A percentile compares a stretch with the other conserved stretches of the same genome.
Conservation (phyloP, 441 rosid species). For the Pelargonium cotyledonis region DNA sequence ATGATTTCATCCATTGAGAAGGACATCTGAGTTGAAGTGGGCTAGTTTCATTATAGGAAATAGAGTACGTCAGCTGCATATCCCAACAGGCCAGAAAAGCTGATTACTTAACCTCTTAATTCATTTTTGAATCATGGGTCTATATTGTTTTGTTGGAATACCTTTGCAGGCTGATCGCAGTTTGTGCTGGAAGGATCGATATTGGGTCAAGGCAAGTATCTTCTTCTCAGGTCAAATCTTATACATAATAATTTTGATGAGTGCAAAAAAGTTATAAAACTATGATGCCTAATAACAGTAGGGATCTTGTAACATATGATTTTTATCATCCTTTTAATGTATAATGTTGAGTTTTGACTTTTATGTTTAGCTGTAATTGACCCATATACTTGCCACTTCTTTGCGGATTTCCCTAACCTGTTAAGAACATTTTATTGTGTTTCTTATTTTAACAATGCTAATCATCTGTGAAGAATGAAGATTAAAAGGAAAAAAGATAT, state of each 20-base stretch:
- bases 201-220: slow-evolving; percentile 89
- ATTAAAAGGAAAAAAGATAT: background rate
- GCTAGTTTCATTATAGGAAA: background rate
- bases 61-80: background rate
- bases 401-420: too few species aligned
- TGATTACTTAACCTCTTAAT: background rate
- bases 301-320: background rate
- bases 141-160: background rate
- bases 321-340: background rate
- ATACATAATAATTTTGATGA: background rate
- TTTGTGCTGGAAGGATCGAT: slow-evolving; percentile 68
- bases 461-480: background rate
- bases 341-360: too few species aligned
- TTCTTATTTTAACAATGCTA: background rate
- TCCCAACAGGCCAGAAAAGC: background rate
- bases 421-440: background rate
- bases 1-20: background rate
- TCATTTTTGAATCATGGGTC: background rate
- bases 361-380: too few species aligned
- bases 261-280: background rate
- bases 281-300: background rate
- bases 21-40: background rate
- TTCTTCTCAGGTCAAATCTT: slow-evolving; percentile 5
- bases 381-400: too few species aligned
- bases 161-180: slow-evolving; percentile 62